phyloP scores from a whole-genome alignment of 805 yeast species.

The Candida taoyuanica region DNA sequence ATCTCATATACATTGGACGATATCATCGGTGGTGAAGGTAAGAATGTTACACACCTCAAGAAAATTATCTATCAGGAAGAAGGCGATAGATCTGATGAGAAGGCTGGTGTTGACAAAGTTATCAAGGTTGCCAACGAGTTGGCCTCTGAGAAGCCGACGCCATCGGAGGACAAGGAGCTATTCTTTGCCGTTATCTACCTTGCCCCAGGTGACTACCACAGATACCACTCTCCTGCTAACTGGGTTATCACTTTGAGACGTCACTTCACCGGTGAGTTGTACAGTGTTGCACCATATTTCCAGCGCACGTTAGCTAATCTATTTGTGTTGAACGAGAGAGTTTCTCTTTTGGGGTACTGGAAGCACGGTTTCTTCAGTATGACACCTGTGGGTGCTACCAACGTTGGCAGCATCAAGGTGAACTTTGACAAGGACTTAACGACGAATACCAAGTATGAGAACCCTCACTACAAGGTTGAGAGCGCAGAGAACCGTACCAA shows the following conservation, averaged over 20 bases:
- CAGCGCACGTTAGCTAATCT: conserved; percentile 82
- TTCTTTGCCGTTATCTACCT: conserved; percentile 89
- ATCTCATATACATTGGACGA: conserved; percentile 68
- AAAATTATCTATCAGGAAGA: conserved; percentile 50
- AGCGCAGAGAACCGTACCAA: conserved; percentile 29
- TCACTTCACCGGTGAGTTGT: conserved; percentile 93
- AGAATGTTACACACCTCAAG: conserved; percentile 40
- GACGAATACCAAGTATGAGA: conserved; percentile 71
- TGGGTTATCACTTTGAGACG: conserved; percentile 95
- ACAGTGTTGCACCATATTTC: conserved; percentile 94
- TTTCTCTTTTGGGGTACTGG: conserved; percentile 94
- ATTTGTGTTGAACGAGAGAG: conserved; percentile 91
- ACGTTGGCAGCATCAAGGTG: conserved; percentile 90
- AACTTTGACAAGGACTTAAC: conserved; percentile 87
- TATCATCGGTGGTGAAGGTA: conserved; percentile 51
- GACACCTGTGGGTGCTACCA: conserved; percentile 99
- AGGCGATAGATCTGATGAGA: conserved; percentile 57
- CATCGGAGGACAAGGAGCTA: conserved; percentile 48
- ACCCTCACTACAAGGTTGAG: conserved; percentile 26
- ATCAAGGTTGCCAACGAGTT: conserved; percentile 36
- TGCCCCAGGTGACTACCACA: conserved; percentile 98
- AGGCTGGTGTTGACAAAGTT: conserved; percentile 29
- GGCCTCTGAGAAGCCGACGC: conserved; percentile 15
- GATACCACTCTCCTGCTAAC: conserved; percentile 91
- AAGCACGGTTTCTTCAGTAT: conserved; percentile 94